These are phyloP conservation scores for Vicia faba DNA, from an alignment of 306 rosid genomes.

Conservation along the genomic window DNA sequence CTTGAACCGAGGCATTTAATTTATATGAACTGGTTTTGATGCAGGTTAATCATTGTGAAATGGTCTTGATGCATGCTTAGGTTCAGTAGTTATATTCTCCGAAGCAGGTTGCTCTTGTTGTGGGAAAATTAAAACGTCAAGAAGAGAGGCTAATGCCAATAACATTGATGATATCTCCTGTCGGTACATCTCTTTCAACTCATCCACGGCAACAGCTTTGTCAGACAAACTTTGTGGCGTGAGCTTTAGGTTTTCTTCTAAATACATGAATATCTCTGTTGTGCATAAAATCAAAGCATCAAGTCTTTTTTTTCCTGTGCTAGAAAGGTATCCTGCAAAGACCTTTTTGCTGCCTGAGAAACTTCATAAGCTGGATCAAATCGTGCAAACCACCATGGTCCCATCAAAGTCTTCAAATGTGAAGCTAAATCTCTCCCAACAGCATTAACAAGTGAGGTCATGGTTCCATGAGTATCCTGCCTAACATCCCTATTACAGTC, in stretches of 20 bases:
- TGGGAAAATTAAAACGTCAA: conserved; percentile 70
- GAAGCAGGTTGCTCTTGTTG: conserved; percentile 56
- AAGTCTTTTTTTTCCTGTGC: conserved; percentile 85
- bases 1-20: no score
- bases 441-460: conserved; percentile 67
- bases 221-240: conserved; percentile 82
- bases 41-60: no score
- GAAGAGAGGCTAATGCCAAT: conserved; percentile 87
- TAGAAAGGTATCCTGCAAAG: conserved; percentile 94
- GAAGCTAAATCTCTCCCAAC: conserved; percentile 94
- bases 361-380: conserved; percentile 92
- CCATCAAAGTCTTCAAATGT: conserved; percentile 89
- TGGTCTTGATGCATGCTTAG: conserved; percentile 77
- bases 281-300: conserved; percentile 86
- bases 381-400: conserved; percentile 99
- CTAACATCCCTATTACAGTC: conserved; percentile 96
- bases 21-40: no score
- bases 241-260: conserved; percentile 91
- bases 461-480: conserved; percentile 87
- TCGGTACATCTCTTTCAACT: conserved; percentile 87
- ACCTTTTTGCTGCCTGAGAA: conserved; percentile 86
- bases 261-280: conserved; percentile 70
- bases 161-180: conserved; percentile 93
- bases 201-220: conserved; percentile 79
- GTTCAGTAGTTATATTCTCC: conserved; percentile 58